phyloP scores from a whole-genome alignment of 805 yeast species.

The Jamesozyma gamospora region DNA sequence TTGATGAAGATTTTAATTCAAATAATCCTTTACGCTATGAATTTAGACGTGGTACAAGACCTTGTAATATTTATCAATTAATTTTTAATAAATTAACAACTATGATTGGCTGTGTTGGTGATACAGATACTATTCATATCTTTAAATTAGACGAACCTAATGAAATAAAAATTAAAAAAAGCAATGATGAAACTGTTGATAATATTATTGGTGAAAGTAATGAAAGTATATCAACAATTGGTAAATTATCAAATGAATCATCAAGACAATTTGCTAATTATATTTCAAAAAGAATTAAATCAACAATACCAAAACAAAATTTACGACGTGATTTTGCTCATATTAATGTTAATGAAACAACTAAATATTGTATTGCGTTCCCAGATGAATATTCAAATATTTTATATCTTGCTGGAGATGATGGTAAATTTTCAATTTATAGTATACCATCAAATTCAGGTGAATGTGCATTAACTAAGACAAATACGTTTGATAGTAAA shows the following conservation, averaged over 20 bases:
- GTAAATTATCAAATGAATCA: conserved; percentile 4
- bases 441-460: conserved; percentile 21
- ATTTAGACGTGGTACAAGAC: conserved; percentile 66
- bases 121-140: conserved; percentile 84
- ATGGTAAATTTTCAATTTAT: conserved; percentile 21
- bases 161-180: conserved; percentile 14
- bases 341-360: conserved; percentile 17
- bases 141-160: conserved; percentile 43
- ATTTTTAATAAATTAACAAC: conserved; percentile 53
- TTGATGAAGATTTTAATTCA: conserved; percentile 29
- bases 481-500: conserved; percentile 4
- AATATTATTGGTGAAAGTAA: background rate
- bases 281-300: conserved; percentile 19
- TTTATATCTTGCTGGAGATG: conserved; percentile 23
- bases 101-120: conserved; percentile 69
- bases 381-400: conserved; percentile 26
- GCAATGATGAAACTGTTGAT: conserved; percentile 1
- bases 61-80: conserved; percentile 59
- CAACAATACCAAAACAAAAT: conserved; percentile 24
- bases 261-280: conserved; percentile 19
- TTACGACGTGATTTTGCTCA: conserved; percentile 25
- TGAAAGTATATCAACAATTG: background rate
- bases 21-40: conserved; percentile 32
- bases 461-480: conserved; percentile 24
- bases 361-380: conserved; percentile 20